Evolutionary conservation across 495 filamentous ascomycete genomes (phyloP).

Genomic region (Aspergillus ellipticus): DNA sequence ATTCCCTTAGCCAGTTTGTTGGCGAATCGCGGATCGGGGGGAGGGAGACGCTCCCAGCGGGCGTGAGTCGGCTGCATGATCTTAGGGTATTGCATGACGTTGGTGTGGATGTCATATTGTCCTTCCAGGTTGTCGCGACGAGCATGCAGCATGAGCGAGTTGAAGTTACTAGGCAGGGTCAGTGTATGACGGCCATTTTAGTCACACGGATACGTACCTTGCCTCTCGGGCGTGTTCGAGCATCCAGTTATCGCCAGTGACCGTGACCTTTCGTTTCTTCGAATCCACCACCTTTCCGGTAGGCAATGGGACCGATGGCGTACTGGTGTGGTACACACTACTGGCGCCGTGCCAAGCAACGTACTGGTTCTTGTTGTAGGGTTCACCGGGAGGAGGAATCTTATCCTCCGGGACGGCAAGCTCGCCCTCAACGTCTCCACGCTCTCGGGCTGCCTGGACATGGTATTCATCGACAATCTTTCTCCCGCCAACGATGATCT

Average conservation of each 20-base stretch:
- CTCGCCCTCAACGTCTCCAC: conserved; percentile 85
- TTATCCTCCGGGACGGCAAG: conserved; percentile 82
- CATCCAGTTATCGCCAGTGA: conserved; percentile 99
- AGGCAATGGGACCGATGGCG: conserved; percentile 69
- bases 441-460: conserved; percentile 67
- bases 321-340: conserved; percentile 83
- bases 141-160: conserved; percentile 58
- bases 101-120: conserved; percentile 91
- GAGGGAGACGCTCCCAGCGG: conserved; percentile 65
- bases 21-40: conserved; percentile 26
- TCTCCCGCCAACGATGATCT: conserved; percentile 87
- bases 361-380: conserved; percentile 93
- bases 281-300: conserved; percentile 65
- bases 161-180: conserved; percentile 65
- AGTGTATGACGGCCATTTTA: conserved; percentile 11
- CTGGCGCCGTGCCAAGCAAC: conserved; percentile 98
- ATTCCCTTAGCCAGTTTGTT: conserved; percentile 31
- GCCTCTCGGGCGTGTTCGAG: conserved; percentile 87
- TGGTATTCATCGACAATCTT: conserved; percentile 89
- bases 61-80: conserved; percentile 89
- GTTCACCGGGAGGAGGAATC: conserved; percentile 63
- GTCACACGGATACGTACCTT: conserved; percentile 54
- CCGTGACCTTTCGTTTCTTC: conserved; percentile 78
- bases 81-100: conserved; percentile 78
- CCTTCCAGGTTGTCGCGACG: conserved; percentile 69